Evolutionary conservation across 1,139 yeast species (phyloP), one percentile per base, ranked within the genome.

Genomic region (Candida sp.): DNA sequence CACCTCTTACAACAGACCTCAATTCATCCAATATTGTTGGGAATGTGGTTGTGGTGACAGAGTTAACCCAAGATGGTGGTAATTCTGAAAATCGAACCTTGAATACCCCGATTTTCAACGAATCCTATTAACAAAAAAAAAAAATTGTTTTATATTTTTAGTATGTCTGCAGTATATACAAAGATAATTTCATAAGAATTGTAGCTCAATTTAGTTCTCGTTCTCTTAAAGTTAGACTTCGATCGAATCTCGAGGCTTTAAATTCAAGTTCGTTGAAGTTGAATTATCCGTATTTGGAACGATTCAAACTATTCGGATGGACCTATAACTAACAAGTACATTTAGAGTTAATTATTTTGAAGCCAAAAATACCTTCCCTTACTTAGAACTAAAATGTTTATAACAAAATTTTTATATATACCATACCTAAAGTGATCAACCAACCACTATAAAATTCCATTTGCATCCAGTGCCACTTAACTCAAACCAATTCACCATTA

Each of bases 401-500:
- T 25, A 6, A 25, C 9, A 25, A 25, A 25, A 25, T 25, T 6
- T 25, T 25, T 25, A 25, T 30, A 30, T 30, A 30, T 30, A 30
- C 33, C 33, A 30, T 5, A 11, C 33, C 33, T 30, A 5, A 30
- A 11, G 33, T 30, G 33, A 30, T 30, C 19, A 25, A 30, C 19
- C 33, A 12, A 30, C 19, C 33, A 30, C 33, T 12, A 30, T 30
- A 5, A 6, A 25, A 5, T 30, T 30, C 33, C 33, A 12, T 30
- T 30, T 30, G 33, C 33, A 30, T 30, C 33, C 33, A 30, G 33
- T 30, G 33, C 33, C 19, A 30, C 33, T n/a, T n/a, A n/a, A n/a
- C n/a, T 30, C 19, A 30, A 12, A 5, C 11, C 33, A 30, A 9
- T 5, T 5, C 33, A 30, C 6, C 5, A 25, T 9, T 6, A 25